phyloP scores from a whole-genome alignment of 306 rosid genomes.

The Casuarina glauca region DNA sequence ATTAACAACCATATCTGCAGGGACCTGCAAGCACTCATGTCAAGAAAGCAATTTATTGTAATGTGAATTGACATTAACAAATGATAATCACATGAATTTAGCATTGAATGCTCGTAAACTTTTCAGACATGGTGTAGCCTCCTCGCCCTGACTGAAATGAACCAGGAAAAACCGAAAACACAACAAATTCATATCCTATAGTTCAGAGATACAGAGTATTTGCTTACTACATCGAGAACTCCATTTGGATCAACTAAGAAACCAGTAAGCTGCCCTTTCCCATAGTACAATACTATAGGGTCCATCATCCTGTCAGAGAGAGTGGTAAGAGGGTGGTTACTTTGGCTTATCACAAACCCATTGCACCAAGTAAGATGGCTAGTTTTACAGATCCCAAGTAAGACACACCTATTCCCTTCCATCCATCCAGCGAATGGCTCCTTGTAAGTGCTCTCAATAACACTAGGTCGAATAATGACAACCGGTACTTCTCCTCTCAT shows the following conservation, averaged over 20 bases:
- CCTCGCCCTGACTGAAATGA: too few relatives aligned
- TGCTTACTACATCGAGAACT: conserved; percentile 79
- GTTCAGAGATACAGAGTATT: background rate
- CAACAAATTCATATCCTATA: background rate
- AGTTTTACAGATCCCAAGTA: background rate
- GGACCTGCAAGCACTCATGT: conserved; percentile 52
- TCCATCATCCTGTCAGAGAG: conserved; percentile 81
- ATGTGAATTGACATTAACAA: too few relatives aligned
- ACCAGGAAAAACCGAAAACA: background rate
- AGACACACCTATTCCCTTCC: conserved; percentile 88
- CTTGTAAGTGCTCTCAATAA: conserved; percentile 88
- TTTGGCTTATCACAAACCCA: conserved; percentile 24
- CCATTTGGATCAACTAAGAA: conserved; percentile 87
- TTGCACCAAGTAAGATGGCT: conserved; percentile 3
- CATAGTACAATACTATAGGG: conserved; percentile 89
- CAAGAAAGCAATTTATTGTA: background rate
- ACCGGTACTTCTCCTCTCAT: conserved; percentile 83
- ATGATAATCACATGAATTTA: too few relatives aligned
- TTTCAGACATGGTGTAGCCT: too few relatives aligned
- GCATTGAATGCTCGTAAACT: too few relatives aligned
- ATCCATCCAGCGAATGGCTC: conserved; percentile 98
- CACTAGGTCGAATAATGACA: conserved; percentile 85
- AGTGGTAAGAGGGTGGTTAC: conserved; percentile 3
- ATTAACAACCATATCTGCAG: conserved; percentile 95
- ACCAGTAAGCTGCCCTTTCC: conserved; percentile 89